Base-by-base conservation (phyloP, 2,329 filamentous ascomycete species). In the Cladosporium sp. region DNA sequence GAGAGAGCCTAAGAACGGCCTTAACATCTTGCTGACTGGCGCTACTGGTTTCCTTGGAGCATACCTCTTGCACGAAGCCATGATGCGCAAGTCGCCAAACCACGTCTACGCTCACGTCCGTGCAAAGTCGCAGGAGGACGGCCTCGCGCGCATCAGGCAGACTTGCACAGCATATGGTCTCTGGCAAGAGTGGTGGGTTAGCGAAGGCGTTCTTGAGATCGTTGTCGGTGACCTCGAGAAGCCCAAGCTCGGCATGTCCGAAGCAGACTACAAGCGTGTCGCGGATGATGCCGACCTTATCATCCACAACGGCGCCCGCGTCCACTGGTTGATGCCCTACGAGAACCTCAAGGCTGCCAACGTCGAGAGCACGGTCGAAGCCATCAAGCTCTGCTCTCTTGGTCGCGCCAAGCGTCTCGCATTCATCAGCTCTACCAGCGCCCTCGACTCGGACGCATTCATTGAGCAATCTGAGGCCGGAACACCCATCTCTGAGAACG, bases 11-110 rank as follows among this genome's bases (percentile, higher is more conserved):
- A 55, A 65, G 25, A 63, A 58, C 11, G 73, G 59, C 60, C 70
- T 66, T 61, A 76, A 63, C 0, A 80, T 94, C 11, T 89, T 97
- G 73, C 76, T 97, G 5, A 97, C 92, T 2, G 92, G 93, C 43
- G 91, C 90, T 3, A 97, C 92, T 5, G 92, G 92, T 2, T 97
- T 97, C 78, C 75, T 97, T 19, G 92, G 92, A 28, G 83, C 89
- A 0, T 95, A 92, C 69, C 78, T 97, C 11, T 77, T 95, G 34
- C 83, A 83, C 58, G 90, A 96, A 58, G 74, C 96, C 1, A 80
- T 97, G 1, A 82, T 82, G 39, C 80, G 88, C 22, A 66, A 64
- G 4, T 61, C 67, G 6, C 76, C 78, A 9, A 75, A 76, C 15
- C 86, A 83, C 64, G 80, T 96, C 9, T 85, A 96, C 59, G 86